Conservation (phyloP, 805 yeast genomes). For the Ogataea methylovora region DNA sequence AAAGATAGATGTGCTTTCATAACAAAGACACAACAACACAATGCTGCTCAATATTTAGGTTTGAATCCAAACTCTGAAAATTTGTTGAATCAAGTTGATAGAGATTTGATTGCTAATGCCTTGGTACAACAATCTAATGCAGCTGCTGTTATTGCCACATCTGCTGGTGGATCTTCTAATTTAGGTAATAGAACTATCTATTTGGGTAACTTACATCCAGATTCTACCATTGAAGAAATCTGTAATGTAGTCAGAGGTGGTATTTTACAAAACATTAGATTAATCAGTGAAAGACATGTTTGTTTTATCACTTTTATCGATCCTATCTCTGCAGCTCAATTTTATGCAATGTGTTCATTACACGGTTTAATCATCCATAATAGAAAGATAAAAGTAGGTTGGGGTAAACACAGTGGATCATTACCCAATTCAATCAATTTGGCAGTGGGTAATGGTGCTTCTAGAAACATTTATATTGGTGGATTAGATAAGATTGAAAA, state of each 20-base stretch:
- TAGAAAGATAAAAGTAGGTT: constrained; percentile 84
- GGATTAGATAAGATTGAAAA: constrained; percentile 27
- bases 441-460: constrained; percentile 91
- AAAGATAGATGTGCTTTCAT: constrained; percentile 93
- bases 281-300: constrained; percentile 78
- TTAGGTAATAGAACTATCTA: constrained; percentile 92
- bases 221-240: constrained; percentile 82
- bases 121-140: constrained; percentile 92
- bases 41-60: constrained; percentile 92
- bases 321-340: constrained; percentile 96
- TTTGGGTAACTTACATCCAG: constrained; percentile 84
- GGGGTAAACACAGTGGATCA: constrained; percentile 98
- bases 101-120: constrained; percentile 60
- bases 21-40: constrained; percentile 92
- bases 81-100: constrained; percentile 49
- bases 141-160: constrained; percentile 93
- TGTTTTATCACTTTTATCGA: constrained; percentile 94
- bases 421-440: constrained; percentile 77
- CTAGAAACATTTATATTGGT: constrained; percentile 89
- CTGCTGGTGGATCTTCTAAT: constrained; percentile 89
- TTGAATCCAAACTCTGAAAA: constrained; percentile 85
- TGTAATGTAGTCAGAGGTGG: constrained; percentile 98
- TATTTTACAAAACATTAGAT: constrained; percentile 72
- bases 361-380: constrained; percentile 85
- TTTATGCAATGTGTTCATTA: constrained; percentile 86